phyloP scores from a whole-genome alignment of 108 stramenopile genomes.

The Phaeodactylum tricornutum region DNA sequence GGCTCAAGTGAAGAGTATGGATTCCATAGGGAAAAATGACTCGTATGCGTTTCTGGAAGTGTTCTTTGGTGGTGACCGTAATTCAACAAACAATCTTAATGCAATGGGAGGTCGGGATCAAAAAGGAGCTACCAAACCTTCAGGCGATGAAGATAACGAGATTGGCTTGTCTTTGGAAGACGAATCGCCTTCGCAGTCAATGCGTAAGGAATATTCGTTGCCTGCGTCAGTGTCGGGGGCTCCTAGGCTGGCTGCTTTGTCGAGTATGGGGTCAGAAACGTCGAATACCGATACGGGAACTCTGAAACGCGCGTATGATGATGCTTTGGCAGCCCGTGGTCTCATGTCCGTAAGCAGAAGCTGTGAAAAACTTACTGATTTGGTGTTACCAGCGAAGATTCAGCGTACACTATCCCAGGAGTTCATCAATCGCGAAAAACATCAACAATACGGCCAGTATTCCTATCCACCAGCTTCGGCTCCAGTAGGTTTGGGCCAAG shows the following conservation, averaged over 20 bases:
- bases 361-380: slow-evolving; percentile 78
- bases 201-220: slow-evolving; percentile 4
- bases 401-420: slow-evolving; percentile 80
- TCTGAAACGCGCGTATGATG: slow-evolving; percentile 80
- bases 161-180: slow-evolving; percentile 85
- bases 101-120: slow-evolving; percentile 20
- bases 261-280: slow-evolving; percentile 18
- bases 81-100: slow-evolving; percentile 20
- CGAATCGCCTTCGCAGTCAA: slow-evolving; percentile 43
- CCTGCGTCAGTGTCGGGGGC: slow-evolving; percentile 7
- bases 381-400: slow-evolving; percentile 77
- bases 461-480: not conserved
- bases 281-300: slow-evolving; percentile 31
- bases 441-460: slow-evolving; percentile 14
- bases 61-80: slow-evolving; percentile 79
- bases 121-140: slow-evolving; percentile 36
- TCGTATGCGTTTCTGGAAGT: slow-evolving; percentile 91
- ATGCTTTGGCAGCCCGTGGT: slow-evolving; percentile 81
- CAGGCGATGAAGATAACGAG: slow-evolving; percentile 81
- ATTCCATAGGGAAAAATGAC: slow-evolving; percentile 75
- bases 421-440: slow-evolving; percentile 59
- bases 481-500: not conserved
- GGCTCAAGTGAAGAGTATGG: slow-evolving; percentile 83
- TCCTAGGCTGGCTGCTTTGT: slow-evolving; percentile 10
- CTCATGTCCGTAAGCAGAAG: slow-evolving; percentile 77